Base-by-base conservation (phyloP, 805 yeast genomes). In the Myxozyma kluyveri region DNA sequence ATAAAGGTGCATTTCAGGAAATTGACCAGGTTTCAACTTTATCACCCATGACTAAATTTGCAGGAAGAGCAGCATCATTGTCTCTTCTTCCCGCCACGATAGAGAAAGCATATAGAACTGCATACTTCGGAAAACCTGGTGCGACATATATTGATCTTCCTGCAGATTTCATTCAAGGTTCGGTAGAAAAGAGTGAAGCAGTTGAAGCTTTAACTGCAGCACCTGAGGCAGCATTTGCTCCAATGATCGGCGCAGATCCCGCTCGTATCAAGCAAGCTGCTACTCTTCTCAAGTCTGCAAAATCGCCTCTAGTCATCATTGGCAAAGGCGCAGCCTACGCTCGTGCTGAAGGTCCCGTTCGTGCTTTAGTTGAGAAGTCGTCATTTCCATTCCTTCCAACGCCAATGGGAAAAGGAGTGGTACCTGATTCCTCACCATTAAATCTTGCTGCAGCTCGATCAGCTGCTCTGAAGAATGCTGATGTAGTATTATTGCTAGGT, bases 401-500 rank as follows among this genome's bases (percentile, higher is more conserved):
- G 0, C 88, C 90, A 2, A 84, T 84, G 90, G 90, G 86, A 0
- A 84, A 84, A 65, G 90, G 90, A 7, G 79, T 83, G 0, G 67
- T 84, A 1, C 70, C 78, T 2, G 90, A 84, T 62, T 57, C 66
- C 2, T 53, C 61, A 33, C 61, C 60, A 0, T 63, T 73, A 29
- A 83, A 83, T 58, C 73, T 80, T 12, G 77, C 85, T 0, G 80
- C 86, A 2, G 86, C 86, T 3, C 70, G 89, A 50, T 80, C 87
- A 0, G 68, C 71, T n/a, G 86, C 80, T 0, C 69, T 84, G 59
- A 72, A 70, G 54, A 58, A 67, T 4, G 80, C 88, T 0, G 88
- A 83, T 61, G 78, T 83, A 3, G 73, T 84, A 1, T 44, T 84
- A 1, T 67, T 84, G 1, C 64, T 81, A 2, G 89, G 89, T 2